Evolutionary conservation across 805 yeast genomes (phyloP).

Genomic region (Candida saitoana): DNA sequence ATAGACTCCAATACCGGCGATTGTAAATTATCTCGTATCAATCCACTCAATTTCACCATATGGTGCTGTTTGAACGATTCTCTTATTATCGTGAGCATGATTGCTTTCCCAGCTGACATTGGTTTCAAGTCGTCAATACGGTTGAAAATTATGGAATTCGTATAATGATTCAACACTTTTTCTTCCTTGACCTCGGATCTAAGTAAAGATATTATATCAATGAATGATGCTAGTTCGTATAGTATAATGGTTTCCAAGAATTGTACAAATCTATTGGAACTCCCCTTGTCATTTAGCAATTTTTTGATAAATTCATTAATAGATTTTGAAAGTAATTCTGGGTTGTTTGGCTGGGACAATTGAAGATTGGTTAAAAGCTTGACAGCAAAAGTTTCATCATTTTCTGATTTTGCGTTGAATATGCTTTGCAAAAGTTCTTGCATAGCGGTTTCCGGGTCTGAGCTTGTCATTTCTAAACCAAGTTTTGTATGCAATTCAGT

Average conservation of each 20-base stretch:
- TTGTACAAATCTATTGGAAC: background rate
- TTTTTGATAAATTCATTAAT: constrained; percentile 2
- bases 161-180: background rate
- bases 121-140: background rate
- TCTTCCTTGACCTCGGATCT: background rate
- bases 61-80: constrained; percentile 4
- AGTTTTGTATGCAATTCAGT: constrained; percentile 11
- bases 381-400: constrained; percentile 4
- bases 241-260: constrained; percentile 8
- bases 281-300: background rate
- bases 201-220: background rate
- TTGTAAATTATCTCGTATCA: background rate
- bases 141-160: constrained; percentile 1
- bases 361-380: constrained; percentile 8
- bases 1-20: constrained; percentile 5
- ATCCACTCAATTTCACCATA: background rate
- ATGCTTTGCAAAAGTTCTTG: constrained; percentile 2
- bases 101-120: constrained; percentile 4
- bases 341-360: background rate
- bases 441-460: background rate
- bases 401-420: constrained; percentile 1
- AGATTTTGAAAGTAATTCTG: background rate
- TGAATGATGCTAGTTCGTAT: constrained; percentile 7
- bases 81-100: constrained; percentile 6
- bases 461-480: background rate